Evolutionary conservation across 176 grass and related monocot species (phyloP), one percentile per base, ranked within the genome.

Genomic region (Raddia distichophylla): DNA sequence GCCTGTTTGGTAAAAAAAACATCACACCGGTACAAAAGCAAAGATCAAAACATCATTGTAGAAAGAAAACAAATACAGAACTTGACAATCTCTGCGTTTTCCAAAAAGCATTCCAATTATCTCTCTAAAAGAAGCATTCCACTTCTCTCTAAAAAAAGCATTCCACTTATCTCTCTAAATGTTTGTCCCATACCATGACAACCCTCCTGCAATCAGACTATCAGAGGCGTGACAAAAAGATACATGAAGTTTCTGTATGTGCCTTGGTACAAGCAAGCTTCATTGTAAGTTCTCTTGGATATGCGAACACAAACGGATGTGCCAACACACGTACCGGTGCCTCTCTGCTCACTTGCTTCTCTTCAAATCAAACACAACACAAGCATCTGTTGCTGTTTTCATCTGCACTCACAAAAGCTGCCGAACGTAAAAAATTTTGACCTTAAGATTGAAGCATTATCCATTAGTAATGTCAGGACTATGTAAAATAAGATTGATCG

Each of bases 371-470:
- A 79, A 91, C 13, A 72, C 42, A 44, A 96, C 88, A 2, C 93
- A 96, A 0, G 93, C 73, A 65, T 96, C 90, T 10, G 83, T 76
- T 46, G 93, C 93, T 79, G 93, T 88, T 93, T 93, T 96, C 90
- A 93, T 89, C 90, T 96, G 76, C 50, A 89, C 34, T 22, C 52
- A 10, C 17, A 46, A 32, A 73, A 74, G 5, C 37, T 44, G 74
- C 53, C 52, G 6, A 14, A 62, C 67, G 5, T 61, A 33, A 67
- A 60, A 5, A 48, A 32, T 20, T 22, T 33, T 50, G 40, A 64
- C 7, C 48, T 82, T 37, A 8, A 10, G 43, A 32, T 33, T 55
- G 0, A 69, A 55, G 22, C 51, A 45, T 12, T 12, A 53, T 33
- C 35, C 27, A 84, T 5, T 42, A 12, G 11, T 37, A 73, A 37